Conservation (phyloP, 805 yeast species). For the Starmera dryadoides region DNA sequence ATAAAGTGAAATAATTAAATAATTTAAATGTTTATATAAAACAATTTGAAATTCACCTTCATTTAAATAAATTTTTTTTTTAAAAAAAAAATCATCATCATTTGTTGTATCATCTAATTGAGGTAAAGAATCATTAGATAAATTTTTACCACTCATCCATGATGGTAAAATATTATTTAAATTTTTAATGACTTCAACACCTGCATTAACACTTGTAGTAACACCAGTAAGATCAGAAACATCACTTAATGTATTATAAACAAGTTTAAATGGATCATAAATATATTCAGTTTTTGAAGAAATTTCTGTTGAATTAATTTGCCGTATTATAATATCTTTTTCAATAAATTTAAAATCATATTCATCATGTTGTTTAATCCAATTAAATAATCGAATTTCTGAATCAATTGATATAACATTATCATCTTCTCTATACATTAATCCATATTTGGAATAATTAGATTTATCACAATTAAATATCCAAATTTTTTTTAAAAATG, state of each 20-base stretch:
- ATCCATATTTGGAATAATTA: slow-evolving; percentile 11
- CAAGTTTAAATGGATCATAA: slow-evolving; percentile 21
- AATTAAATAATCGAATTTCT: slow-evolving; percentile 9
- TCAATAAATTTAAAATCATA: slow-evolving; percentile 19
- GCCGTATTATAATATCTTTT: slow-evolving; percentile 18
- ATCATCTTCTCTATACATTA: slow-evolving; percentile 13
- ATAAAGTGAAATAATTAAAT: not conserved
- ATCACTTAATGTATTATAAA: slow-evolving; percentile 15
- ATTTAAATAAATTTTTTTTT: not conserved
- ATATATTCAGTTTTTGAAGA: slow-evolving; percentile 14
- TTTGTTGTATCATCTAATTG: not conserved
- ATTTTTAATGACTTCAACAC: slow-evolving; percentile 8
- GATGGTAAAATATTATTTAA: slow-evolving; percentile 9
- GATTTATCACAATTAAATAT: slow-evolving; percentile 9
- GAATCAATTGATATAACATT: slow-evolving; percentile 2
- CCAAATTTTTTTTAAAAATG: slow-evolving; percentile 12
- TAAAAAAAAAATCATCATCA: not conserved
- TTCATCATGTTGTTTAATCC: slow-evolving; percentile 12
- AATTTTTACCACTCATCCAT: not conserved
- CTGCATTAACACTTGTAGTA: slow-evolving; percentile 15
- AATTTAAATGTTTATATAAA: not conserved
- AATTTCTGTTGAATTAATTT: slow-evolving; percentile 4
- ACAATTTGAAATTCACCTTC: not conserved
- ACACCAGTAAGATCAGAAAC: slow-evolving; percentile 13
- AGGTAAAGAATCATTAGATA: not conserved